Base-by-base conservation (phyloP, 257 asterid genomes). In the Linaria vulgaris region DNA sequence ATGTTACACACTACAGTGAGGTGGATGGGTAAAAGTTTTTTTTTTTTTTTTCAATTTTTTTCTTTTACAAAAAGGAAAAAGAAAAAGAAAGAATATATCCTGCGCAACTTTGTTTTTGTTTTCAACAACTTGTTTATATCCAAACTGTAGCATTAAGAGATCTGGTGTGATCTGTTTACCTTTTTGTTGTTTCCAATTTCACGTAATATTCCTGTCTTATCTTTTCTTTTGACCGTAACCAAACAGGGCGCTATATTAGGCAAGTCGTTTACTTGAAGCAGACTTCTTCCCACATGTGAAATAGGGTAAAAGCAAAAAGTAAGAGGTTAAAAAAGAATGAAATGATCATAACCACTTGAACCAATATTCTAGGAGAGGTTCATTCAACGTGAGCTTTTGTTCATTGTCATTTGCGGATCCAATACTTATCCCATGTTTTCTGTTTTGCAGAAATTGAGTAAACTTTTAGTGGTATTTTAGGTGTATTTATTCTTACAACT, bases 321-420 rank as follows among this genome's bases (percentile, higher is more conserved):
- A 13, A 27, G 6, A 27, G 6, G 6, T 3, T 27, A 27, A 27
- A 27, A 27, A 27, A 27, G 34, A 1, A 34, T 47, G 20, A 38
- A 16, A 31, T 3, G 13, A 46, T 24, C n/a, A 34, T 31, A 51
- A 50, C 4, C 14, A 31, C 50, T 34, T 15, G 49, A 14, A 34
- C 41, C 41, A 34, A 1, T 48, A 68, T 25, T 59, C 25, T 34
- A 57, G n/a, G 7, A 37, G 23, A 10, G 4, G n/a, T 1, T 9
- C 4, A 39, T 52, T 20, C 23, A 10, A 16, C 55, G 4, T 10
- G 13, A 12, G 48, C 21, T 24, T 48, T 5, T 62, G 58, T 62
- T 55, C 59, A 9, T 66, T 64, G 14, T 56, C 64, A 9, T 1
- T 17, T 4, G 34, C 63, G 75, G 61, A 19, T 56, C 47, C 6